Base-by-base conservation (phyloP, 2,329 filamentous ascomycete species). In the Xylariaceae sp. region DNA sequence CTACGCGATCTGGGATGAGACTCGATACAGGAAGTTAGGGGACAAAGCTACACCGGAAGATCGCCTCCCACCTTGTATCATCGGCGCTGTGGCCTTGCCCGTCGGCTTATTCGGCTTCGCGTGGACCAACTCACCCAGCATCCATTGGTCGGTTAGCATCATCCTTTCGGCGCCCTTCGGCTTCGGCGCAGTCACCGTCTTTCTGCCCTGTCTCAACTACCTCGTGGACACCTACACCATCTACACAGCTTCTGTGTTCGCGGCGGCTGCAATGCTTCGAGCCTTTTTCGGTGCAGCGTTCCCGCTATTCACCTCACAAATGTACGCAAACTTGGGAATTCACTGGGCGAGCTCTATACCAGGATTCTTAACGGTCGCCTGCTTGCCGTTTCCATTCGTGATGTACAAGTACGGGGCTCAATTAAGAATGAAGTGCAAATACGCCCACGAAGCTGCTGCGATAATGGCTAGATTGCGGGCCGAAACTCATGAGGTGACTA, bases 31-130 rank as follows among this genome's bases (percentile, higher is more conserved):
- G n/a, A n/a, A n/a, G n/a, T n/a, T 88, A 24, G 89, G 88, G 68
- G 78, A 87, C 28, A 87, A 85, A 70, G 85, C 64, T 75, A 40
- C 85, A 87, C 73, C 87, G 87, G 12, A 87, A 90, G 71, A 88
- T 82, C 75, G 81, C 56, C 78, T 90, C 33, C 83, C 86, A 34
- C 82, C 87, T 44, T 76, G 79, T 9, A 80, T 83, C 40, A 68
- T 78, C 23, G 88, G 87, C 39, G 83, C 81, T 2, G 75, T 86
- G 53, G 74, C 84, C 40, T 75, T 86, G 2, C 82, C 83, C 0
- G 67, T 79, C 16, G 79, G 82, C 7, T 74, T 87, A 0, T 80
- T 86, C 60, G 79, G 80, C 72, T 87, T 86, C 65, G 84, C 84
- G 28, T 87, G 84, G 84, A 76, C 78, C 1, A 79, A 80, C 0